Evolutionary conservation across 108 stramenopile genomes (phyloP), one percentile per base, ranked within the genome.

Genomic region (Fistulifera solaris): DNA sequence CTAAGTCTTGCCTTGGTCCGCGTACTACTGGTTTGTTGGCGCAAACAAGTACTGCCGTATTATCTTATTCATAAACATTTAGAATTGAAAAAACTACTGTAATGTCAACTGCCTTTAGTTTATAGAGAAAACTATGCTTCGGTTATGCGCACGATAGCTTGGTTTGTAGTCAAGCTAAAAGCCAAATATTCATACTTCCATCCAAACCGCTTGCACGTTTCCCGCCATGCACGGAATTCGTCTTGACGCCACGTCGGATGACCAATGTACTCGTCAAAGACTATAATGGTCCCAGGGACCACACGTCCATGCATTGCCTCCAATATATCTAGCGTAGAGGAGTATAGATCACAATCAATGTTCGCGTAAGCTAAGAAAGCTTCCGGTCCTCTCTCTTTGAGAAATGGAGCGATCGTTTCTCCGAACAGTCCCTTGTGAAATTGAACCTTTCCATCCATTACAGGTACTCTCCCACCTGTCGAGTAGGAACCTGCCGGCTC

Each of bases 161-260:
- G 89, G 44, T 87, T 85, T 13, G 89, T 82, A 14, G 71, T 54
- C 45, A 90, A 67, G 49, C 76, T 78, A 73, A 90, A 90, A 10
- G 71, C 89, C 53, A 90, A 72, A 65, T 90, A 90, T 54, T 85
- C 81, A 53, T 86, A 90, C 48, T 81, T 78, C 85, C 85, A 90
- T 15, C 89, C 89, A 68, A 87, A 90, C 17, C 89, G 62, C 54
- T 90, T 90, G 65, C 89, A 86, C 27, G 75, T 80, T 51, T 90
- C 89, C 47, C 84, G 70, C 81, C 79, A 90, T 28, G 84, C 81
- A 15, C 89, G 66, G 44, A 90, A 90, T 49, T 85, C 89, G 62
- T 90, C 89, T 49, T 86, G 80, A 22, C 89, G 68, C 89, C 89
- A 90, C 1, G 76, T 77, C 1, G 89, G 76, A 59, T 90, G 89